phyloP scores from a whole-genome alignment of 2,329 filamentous ascomycete species.

The Penicillium sumatraense region DNA sequence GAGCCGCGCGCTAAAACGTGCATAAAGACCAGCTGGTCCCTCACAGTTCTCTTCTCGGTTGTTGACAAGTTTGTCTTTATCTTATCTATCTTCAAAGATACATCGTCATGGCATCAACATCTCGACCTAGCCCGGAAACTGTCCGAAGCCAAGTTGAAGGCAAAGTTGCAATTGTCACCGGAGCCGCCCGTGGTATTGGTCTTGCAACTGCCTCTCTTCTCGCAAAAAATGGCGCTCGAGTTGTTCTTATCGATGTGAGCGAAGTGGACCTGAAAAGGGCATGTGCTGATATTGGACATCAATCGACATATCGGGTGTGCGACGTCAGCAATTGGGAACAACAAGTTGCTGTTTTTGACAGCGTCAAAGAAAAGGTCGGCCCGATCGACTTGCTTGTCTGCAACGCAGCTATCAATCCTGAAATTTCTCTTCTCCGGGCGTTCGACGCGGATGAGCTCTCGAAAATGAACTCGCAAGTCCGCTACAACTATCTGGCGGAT shows the following conservation, averaged over 20 bases:
- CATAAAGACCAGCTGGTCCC: neutral
- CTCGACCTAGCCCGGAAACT: conserved; percentile 2
- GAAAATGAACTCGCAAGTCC: conserved; percentile 16
- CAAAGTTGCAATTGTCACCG: conserved; percentile 24
- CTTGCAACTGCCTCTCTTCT: conserved; percentile 21
- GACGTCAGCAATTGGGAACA: conserved; percentile 26
- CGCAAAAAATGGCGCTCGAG: conserved; percentile 21
- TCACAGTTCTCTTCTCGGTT: neutral
- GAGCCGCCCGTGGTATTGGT: conserved; percentile 28
- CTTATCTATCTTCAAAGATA: neutral
- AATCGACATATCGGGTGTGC: conserved; percentile 18
- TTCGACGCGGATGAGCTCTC: conserved; percentile 5
- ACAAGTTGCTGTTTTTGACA: conserved; percentile 19
- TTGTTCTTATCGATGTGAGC: conserved; percentile 24
- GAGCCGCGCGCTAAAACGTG: neutral
- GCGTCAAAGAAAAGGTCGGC: conserved; percentile 11
- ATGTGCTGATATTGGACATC: conserved; percentile 12
- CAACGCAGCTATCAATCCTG: conserved; percentile 25
- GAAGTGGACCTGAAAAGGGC: conserved; percentile 19
- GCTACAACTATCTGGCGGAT: conserved; percentile 20
- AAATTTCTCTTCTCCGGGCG: conserved; percentile 17
- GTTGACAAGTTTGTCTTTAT: neutral
- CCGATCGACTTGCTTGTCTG: conserved; percentile 20
- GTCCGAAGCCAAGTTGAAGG: neutral
- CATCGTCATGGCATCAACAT: conserved; percentile 9